Percentiles rank a stretch among this genome's conserved stretches.
phyloP scores from a whole-genome alignment of 1,284 basidiomycete genomes.

The Cyathus olla region DNA sequence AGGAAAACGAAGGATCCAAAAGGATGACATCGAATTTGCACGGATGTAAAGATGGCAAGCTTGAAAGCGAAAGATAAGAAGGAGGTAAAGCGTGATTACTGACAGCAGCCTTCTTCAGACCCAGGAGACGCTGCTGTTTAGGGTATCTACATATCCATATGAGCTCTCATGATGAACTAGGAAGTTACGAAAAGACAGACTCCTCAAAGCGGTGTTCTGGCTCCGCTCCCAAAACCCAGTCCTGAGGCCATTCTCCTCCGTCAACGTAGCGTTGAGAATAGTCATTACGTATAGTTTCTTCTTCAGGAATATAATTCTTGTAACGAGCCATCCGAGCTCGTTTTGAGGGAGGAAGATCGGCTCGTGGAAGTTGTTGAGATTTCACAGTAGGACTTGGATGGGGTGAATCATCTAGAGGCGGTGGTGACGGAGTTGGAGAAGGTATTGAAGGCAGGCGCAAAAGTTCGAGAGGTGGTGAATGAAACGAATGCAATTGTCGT shows the following conservation, averaged over 20 bases:
- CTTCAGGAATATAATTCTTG: slow-evolving; percentile 86
- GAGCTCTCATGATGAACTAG: not conserved
- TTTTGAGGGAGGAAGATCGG: slow-evolving; percentile 77
- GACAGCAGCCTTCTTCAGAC: slow-evolving; percentile 82
- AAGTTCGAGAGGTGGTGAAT: slow-evolving; percentile 42
- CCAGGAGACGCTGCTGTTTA: slow-evolving; percentile 86
- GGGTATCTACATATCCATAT: slow-evolving; percentile 75
- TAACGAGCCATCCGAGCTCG: slow-evolving; percentile 76
- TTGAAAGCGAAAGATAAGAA: slow-evolving; percentile 73
- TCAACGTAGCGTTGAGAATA: slow-evolving; percentile 93
- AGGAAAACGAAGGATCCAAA: slow-evolving; percentile 90
- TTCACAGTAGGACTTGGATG: slow-evolving; percentile 57
- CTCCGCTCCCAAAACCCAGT: slow-evolving; percentile 90
- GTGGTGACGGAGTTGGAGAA: slow-evolving; percentile 55
- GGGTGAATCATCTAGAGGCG: slow-evolving; percentile 47
- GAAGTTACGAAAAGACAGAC: slow-evolving; percentile 59
- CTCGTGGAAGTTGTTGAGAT: slow-evolving; percentile 50
- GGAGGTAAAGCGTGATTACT: slow-evolving; percentile 72
- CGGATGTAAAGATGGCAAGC: slow-evolving; percentile 65
- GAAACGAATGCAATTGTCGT: slow-evolving; percentile 37
- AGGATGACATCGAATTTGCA: slow-evolving; percentile 94
- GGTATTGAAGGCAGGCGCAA: slow-evolving; percentile 60
- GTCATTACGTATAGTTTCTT: slow-evolving; percentile 96
- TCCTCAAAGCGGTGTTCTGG: slow-evolving; percentile 92
- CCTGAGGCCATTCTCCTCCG: slow-evolving; percentile 90